Base-by-base conservation (phyloP, 225 moss, liverwort and hornwort species). In the Thuidium tamariscinum region DNA sequence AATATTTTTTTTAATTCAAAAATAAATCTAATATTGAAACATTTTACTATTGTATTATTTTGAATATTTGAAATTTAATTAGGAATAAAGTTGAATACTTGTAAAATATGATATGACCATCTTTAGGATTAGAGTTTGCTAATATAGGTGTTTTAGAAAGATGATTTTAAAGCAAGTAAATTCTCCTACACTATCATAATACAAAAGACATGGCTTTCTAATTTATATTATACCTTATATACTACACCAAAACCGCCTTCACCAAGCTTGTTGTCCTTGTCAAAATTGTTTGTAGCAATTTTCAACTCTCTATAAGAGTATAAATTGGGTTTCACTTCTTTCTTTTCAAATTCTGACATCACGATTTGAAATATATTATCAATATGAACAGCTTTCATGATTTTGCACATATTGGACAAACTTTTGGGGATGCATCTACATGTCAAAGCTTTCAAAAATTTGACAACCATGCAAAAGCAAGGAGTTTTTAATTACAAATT, bases 381-480 rank as follows among this genome's bases (percentile, higher is more conserved):
- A 22, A n/a, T 0, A 49, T 3, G n/a, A n/a, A 61, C 0, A 18
- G 5, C 9, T n/a, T 23, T 15, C 3, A 36, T 25, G 0, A 14
- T 6, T 25, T 52, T 25, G 1, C 2, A 1, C 6, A 76, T 23
- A 10, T 16, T n/a, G 0, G 1, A 52, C 4, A 37, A 3, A 41
- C 3, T 3, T 3, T 0, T 13, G 44, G 17, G 8, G 1, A 30
- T 36, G 5, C 5, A 41, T 0, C 11, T 27, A 78, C 5, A 57
- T 52, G 2, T 20, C 6, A 11, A 74, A 74, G 4, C 7, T 17
- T 16, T 56, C 0, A 55, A 77, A 18, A 11, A 27, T 7, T 16
- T 27, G n/a, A n/a, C 16, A 25, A 39, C 1, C 18, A 9, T 36
- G 7, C 0, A 1, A 27, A 23, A 0, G 3, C 0, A 27, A 2